Percentiles rank a stretch among this genome's conserved stretches.
These are phyloP conservation scores for Yarrowia keelungensis DNA, from an alignment of 805 yeast species.

Conservation along the genomic window DNA sequence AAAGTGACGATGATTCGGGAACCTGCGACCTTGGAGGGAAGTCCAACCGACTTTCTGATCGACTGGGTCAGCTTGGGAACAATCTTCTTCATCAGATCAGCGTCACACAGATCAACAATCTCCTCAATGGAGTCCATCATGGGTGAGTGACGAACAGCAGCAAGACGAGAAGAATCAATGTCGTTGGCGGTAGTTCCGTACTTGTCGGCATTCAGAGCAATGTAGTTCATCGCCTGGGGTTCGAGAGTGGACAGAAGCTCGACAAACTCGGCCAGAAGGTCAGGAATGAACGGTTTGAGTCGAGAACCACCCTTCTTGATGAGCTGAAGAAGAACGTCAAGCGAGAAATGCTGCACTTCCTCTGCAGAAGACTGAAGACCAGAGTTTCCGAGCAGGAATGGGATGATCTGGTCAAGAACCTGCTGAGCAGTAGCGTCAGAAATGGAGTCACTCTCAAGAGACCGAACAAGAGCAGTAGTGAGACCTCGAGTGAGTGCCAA, in stretches of 20 bases:
- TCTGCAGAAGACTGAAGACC: slow-evolving; percentile 87
- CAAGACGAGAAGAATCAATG: slow-evolving; percentile 78
- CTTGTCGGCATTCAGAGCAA: slow-evolving; percentile 87
- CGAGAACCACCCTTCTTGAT: slow-evolving; percentile 68
- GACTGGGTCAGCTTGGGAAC: slow-evolving; percentile 61
- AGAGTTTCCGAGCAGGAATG: slow-evolving; percentile 77
- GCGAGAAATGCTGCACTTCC: slow-evolving; percentile 77
- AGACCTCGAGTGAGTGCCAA: slow-evolving; percentile 68
- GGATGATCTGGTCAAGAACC: slow-evolving; percentile 67
- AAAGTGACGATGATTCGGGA: slow-evolving; percentile 73
- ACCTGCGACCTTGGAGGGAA: slow-evolving; percentile 90
- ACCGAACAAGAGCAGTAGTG: slow-evolving; percentile 65
- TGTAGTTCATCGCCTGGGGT: slow-evolving; percentile 86
- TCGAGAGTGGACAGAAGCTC: slow-evolving; percentile 83
- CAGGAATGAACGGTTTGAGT: slow-evolving; percentile 68
- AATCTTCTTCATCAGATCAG: slow-evolving; percentile 57
- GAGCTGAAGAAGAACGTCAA: slow-evolving; percentile 76
- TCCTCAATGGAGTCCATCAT: slow-evolving; percentile 85
- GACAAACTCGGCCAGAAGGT: slow-evolving; percentile 71
- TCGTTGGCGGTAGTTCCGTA: slow-evolving; percentile 74
- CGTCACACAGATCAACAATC: slow-evolving; percentile 65
- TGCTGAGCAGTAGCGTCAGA: slow-evolving; percentile 53
- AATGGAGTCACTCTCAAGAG: slow-evolving; percentile 54
- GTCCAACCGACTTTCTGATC: slow-evolving; percentile 75
- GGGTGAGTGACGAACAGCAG: slow-evolving; percentile 80